Percentiles rank a stretch among this genome's conserved stretches.
Conservation (phyloP, 495 filamentous ascomycete genomes). For the Tuber umbilicatum region DNA sequence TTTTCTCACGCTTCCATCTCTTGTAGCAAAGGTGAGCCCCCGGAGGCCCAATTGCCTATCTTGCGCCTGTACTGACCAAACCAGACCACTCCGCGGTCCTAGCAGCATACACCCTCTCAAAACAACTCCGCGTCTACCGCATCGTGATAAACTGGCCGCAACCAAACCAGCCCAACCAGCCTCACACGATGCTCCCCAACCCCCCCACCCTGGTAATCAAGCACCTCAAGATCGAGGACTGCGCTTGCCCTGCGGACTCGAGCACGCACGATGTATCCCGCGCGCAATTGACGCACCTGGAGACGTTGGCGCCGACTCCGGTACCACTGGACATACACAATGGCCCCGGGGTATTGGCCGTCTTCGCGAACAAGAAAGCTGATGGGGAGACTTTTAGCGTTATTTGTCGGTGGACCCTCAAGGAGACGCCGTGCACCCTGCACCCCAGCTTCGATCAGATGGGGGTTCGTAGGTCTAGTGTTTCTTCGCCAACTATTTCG, state of each 20-base stretch:
- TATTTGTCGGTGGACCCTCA: slow-evolving; percentile 36
- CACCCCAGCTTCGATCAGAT: slow-evolving; percentile 41
- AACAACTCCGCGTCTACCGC: slow-evolving; percentile 39
- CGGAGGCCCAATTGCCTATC: background rate
- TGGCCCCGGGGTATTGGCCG: slow-evolving; percentile 28
- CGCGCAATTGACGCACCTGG: slow-evolving; percentile 37
- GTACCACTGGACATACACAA: slow-evolving; percentile 12
- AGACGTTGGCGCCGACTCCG: slow-evolving; percentile 37
- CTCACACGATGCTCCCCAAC: slow-evolving; percentile 23
- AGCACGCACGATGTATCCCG: slow-evolving; percentile 27
- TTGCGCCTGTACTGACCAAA: background rate
- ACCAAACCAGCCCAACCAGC: slow-evolving; percentile 27
- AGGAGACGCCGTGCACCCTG: slow-evolving; percentile 28
- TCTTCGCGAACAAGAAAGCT: slow-evolving; percentile 30
- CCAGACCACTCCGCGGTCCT: slow-evolving; percentile 32
- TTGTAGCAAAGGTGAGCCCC: slow-evolving; percentile 35
- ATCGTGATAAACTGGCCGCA: slow-evolving; percentile 38
- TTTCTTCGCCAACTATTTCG: slow-evolving; percentile 28
- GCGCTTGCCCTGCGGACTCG: slow-evolving; percentile 30
- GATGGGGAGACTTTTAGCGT: slow-evolving; percentile 33
- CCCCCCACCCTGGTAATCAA: slow-evolving; percentile 30
- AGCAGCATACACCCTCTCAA: slow-evolving; percentile 40
- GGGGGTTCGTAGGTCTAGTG: slow-evolving; percentile 32
- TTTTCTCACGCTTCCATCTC: slow-evolving; percentile 42
- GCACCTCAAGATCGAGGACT: slow-evolving; percentile 37